A percentile compares a stretch with the other conserved stretches of the same genome.
Conservation (phyloP, 2,329 filamentous ascomycete species). For the Emergomyces orientalis region DNA sequence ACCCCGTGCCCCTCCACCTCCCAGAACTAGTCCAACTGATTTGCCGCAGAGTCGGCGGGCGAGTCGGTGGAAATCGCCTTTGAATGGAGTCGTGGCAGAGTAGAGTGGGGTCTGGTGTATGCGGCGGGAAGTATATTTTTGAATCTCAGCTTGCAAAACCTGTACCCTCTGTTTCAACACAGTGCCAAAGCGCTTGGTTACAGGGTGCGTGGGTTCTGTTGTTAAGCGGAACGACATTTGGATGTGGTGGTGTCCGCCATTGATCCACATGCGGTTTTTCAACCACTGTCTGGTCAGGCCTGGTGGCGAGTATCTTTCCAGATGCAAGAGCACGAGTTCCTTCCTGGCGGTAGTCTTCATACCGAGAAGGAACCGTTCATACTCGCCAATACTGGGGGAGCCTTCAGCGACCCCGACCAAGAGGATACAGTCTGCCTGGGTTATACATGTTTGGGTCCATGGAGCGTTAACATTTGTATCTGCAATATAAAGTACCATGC, state of each 20-base stretch:
- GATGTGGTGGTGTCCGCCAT: conserved; percentile 92
- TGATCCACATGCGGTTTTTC: conserved; percentile 91
- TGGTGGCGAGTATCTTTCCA: conserved; percentile 75
- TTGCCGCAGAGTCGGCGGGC: conserved; percentile 85
- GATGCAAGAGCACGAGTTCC: conserved; percentile 78
- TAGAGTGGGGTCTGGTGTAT: conserved; percentile 84
- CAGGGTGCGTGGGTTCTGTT: conserved; percentile 64
- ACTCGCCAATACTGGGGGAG: conserved; percentile 85
- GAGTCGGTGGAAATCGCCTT: conserved; percentile 91
- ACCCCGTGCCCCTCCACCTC: conserved; percentile 84
- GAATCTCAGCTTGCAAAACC: conserved; percentile 89
- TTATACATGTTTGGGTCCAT: conserved; percentile 97
- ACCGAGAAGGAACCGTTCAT: conserved; percentile 88
- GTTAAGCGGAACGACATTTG: conserved; percentile 84
- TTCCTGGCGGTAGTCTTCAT: conserved; percentile 97
- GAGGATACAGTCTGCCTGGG: conserved; percentile 91
- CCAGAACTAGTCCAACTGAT: conserved; percentile 86
- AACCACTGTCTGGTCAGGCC: conserved; percentile 85
- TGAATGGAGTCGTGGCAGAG: conserved; percentile 82
- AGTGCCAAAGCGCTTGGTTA: conserved; percentile 68
- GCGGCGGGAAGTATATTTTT: conserved; percentile 92
- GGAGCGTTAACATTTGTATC: conserved; percentile 95
- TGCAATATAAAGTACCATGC: conserved; percentile 87
- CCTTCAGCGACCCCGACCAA: conserved; percentile 85
- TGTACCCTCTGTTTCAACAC: conserved; percentile 88